These are phyloP conservation scores for Gigaspora rosea DNA, from an alignment of 192 early-diverging fungal species.

Conservation along the genomic window DNA sequence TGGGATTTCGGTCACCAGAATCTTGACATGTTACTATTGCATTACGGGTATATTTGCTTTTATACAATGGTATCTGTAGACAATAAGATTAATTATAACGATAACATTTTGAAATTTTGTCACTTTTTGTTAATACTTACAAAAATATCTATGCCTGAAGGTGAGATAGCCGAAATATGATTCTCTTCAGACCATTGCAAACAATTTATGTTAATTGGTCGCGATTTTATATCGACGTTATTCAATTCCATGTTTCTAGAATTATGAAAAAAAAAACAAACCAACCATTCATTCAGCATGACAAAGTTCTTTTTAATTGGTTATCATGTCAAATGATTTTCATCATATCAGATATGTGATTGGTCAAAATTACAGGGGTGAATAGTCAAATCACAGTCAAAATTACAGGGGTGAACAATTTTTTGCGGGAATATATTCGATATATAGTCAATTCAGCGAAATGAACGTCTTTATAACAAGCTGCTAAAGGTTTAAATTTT, in stretches of 20 bases:
- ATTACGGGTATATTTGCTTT: background rate
- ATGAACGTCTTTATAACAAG: too few species aligned
- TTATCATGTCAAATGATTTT: too few species aligned
- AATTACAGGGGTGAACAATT: too few species aligned
- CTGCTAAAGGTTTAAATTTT: too few species aligned
- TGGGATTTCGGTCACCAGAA: background rate
- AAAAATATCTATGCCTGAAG: constrained; percentile 19
- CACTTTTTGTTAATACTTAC: constrained; percentile 9
- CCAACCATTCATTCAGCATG: too few species aligned
- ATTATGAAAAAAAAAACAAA: background rate
- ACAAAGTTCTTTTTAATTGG: too few species aligned
- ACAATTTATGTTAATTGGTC: constrained; percentile 6
- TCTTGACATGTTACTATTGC: background rate
- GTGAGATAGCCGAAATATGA: constrained; percentile 16
- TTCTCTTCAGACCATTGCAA: constrained; percentile 31
- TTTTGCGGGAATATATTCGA: too few species aligned
- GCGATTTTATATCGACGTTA: constrained; percentile 3
- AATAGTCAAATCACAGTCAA: too few species aligned
- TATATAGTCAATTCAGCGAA: too few species aligned
- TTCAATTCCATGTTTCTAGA: background rate
- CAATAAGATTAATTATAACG: background rate
- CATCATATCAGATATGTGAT: too few species aligned
- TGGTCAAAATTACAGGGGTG: too few species aligned
- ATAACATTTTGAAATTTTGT: background rate
- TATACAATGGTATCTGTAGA: constrained; percentile 12